Evolutionary conservation across 2,329 filamentous ascomycete species (phyloP), one percentile per base, ranked within the genome.

Genomic region (Xylaria arbuscula): DNA sequence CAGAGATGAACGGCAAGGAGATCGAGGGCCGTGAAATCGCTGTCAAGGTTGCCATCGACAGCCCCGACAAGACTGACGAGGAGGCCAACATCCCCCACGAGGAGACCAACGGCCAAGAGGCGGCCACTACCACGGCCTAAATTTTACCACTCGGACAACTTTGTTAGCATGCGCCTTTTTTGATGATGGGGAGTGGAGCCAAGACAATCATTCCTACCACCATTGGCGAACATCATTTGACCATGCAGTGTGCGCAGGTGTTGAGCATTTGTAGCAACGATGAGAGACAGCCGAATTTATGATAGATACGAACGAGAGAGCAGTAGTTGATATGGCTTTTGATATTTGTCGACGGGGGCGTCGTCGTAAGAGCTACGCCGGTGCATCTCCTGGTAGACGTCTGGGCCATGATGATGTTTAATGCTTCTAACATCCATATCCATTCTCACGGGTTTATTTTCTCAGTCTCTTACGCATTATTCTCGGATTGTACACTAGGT

Each of bases 31-130:
- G 96, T 79, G 95, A 98, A 87, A 99, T 99, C 76, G 96, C 96
- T 73, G 96, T 99, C 88, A 99, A 99, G 92, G 94, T 99, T 80
- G 96, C 96, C 80, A 98, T 99, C 80, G 96, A 99, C 87, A 98
- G 94, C 88, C 96, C 96, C 73, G 95, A 97, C 85, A 99, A 98
- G 92, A 90, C 89, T 69, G 89, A 91, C 73, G 95, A 98, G 84
- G 95, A 98, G 80, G 89, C 92, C 78, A 91, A 87, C 77, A 83
- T 83, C 71, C 81, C 81, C 66, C 79, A 81, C 60, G 83, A 85
- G 76, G 82, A 83, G 66, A 69, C 72, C 74, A 82, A 83, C 74
- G 82, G 80, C 69, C 82, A 86, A 66, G 74, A 77, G 72, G 75
- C 72, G 65, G 74, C 73, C 70, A 78, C 80, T 68, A 70, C 77